Evolutionary conservation across 495 filamentous ascomycete genomes (phyloP).

Genomic region (Hapsidospora chrysogenum): DNA sequence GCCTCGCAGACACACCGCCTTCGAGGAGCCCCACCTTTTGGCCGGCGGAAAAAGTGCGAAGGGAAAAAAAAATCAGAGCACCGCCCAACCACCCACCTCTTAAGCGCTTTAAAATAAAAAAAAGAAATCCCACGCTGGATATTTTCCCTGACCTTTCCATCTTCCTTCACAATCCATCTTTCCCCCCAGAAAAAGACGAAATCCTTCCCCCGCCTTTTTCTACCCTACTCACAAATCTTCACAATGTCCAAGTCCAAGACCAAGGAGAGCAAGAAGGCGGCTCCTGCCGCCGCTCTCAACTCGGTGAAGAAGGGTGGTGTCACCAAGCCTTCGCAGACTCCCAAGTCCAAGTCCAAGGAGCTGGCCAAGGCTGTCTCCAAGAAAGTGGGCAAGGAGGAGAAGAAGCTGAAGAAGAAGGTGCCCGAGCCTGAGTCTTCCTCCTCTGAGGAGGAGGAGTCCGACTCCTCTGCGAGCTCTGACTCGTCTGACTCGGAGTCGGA

Average conservation of each 20-base stretch:
- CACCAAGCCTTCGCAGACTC: constrained; percentile 2
- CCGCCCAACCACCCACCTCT: constrained; percentile 7
- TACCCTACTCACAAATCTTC: constrained; percentile 4
- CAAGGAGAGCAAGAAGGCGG: constrained; percentile 3
- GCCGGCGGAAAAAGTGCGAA: constrained; percentile 1
- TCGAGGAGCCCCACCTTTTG: constrained; percentile 10
- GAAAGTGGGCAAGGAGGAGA: constrained; percentile 22
- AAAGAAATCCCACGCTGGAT: too few relatives aligned
- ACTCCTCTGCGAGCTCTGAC: constrained; percentile 18
- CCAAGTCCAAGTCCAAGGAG: constrained; percentile 30
- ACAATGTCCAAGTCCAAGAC: constrained; percentile 38
- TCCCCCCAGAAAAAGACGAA: neutral
- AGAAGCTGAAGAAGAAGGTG: constrained; percentile 33
- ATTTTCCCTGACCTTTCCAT: too few relatives aligned
- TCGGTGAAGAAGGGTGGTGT: constrained; percentile 30
- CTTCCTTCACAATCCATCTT: constrained; percentile 6
- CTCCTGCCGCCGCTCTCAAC: constrained; percentile 17
- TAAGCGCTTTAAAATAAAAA: constrained; percentile 6
- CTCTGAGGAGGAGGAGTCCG: constrained; percentile 12
- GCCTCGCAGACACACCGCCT: too few relatives aligned
- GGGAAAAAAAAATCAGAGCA: constrained; percentile 3
- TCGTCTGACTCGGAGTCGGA: constrained; percentile 19
- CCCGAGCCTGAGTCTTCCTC: constrained; percentile 22
- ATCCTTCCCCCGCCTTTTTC: constrained; percentile 8
- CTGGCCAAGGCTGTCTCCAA: constrained; percentile 26